Conservation (phyloP, 2,329 filamentous ascomycete species). For the Cryphonectria carpinicola region DNA sequence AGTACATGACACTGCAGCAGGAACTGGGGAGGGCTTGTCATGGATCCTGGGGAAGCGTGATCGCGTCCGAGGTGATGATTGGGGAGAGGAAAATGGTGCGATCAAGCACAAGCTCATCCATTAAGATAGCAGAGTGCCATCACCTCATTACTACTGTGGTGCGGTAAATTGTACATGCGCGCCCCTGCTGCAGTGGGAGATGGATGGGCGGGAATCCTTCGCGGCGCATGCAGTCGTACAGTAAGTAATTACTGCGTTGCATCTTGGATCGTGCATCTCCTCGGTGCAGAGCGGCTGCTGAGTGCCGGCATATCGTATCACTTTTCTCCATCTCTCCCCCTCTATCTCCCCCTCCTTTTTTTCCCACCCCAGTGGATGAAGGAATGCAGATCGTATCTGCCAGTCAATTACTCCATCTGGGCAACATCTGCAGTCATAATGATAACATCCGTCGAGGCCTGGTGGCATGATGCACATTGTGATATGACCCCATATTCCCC, state of each 20-base stretch:
- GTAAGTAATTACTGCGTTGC: no score
- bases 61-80: background rate
- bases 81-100: constrained; percentile 11
- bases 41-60: background rate
- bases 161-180: background rate
- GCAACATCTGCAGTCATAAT: background rate
- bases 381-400: background rate
- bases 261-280: constrained; percentile 14
- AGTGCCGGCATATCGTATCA: constrained; percentile 9
- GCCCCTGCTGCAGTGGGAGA: background rate
- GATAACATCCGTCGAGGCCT: background rate
- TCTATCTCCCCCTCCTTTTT: background rate
- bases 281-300: background rate
- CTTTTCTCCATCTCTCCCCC: no score
- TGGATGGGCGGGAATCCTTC: background rate
- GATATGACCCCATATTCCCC: background rate
- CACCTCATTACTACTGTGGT: constrained; percentile 9
- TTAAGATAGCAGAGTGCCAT: constrained; percentile 11
- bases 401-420: no score
- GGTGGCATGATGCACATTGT: background rate
- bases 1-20: background rate
- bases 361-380: background rate
- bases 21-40: background rate
- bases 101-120: constrained; percentile 19
- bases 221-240: background rate